These are phyloP conservation scores for Poa pratensis DNA, from an alignment of 176 grass and related monocot species.

Conservation along the genomic window DNA sequence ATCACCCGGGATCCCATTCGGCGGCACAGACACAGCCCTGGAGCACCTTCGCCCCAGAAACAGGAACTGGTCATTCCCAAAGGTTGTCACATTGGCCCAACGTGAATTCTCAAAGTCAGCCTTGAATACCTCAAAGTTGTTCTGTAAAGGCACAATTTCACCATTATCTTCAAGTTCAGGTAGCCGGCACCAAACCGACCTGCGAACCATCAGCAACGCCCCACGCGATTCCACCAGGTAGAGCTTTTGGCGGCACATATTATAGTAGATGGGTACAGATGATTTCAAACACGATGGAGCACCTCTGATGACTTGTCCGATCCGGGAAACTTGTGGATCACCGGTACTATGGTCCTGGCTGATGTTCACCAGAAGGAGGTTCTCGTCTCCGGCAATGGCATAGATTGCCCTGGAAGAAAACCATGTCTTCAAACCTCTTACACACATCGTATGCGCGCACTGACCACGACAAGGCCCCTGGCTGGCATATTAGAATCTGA, in stretches of 20 bases:
- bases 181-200: not conserved
- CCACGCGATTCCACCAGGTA: slow-evolving; percentile 10
- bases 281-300: not conserved
- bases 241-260: not conserved
- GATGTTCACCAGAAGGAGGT: not conserved
- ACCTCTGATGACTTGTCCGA: not conserved
- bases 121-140: not conserved
- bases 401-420: not conserved
- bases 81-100: not conserved
- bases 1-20: not conserved
- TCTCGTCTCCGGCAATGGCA: not conserved
- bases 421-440: not conserved
- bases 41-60: slow-evolving; percentile 24
- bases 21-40: slow-evolving; percentile 1
- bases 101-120: slow-evolving; percentile 13
- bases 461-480: not conserved
- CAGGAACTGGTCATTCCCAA: not conserved
- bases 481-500: slow-evolving; percentile 6
- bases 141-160: not conserved
- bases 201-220: not conserved
- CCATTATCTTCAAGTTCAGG: not conserved
- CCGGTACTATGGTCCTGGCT: not conserved
- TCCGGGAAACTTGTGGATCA: not conserved
- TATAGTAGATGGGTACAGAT: not conserved
- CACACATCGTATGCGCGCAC: not conserved